These are phyloP conservation scores for Linanthus parryae DNA, from an alignment of 148 eudicot species.

Conservation along the genomic window DNA sequence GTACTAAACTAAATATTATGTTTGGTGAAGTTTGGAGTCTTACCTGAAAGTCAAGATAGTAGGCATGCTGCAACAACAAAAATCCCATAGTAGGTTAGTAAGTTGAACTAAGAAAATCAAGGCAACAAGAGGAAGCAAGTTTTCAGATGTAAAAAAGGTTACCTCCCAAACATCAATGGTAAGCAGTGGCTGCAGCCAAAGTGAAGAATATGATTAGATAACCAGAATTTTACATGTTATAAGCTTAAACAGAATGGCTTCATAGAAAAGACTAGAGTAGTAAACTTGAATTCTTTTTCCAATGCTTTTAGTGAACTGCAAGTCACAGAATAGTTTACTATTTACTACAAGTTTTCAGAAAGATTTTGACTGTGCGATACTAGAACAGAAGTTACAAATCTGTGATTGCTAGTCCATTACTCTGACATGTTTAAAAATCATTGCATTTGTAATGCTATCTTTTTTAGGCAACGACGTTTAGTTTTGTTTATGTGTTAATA, in stretches of 20 bases:
- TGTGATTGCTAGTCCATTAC: background rate
- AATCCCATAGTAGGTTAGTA: conserved; percentile 7
- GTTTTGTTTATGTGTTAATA: too few relatives aligned
- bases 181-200: conserved; percentile 80
- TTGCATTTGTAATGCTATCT: too few relatives aligned
- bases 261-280: too few relatives aligned
- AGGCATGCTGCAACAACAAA: conserved; percentile 64
- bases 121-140: background rate
- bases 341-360: too few relatives aligned
- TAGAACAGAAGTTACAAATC: too few relatives aligned
- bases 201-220: conserved; percentile 8
- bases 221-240: too few relatives aligned
- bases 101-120: background rate
- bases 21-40: background rate
- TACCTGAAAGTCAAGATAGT: conserved; percentile 93
- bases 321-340: too few relatives aligned
- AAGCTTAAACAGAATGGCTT: background rate
- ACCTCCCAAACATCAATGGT: conserved; percentile 98
- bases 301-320: too few relatives aligned
- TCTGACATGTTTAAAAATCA: background rate
- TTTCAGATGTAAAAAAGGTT: conserved; percentile 4
- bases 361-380: too few relatives aligned
- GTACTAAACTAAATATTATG: background rate
- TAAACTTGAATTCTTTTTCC: too few relatives aligned
- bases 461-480: too few relatives aligned